Percentiles rank a stretch among this genome's conserved stretches.
Conservation (phyloP, 805 yeast genomes). For the Saccharomycopsis capsularis region DNA sequence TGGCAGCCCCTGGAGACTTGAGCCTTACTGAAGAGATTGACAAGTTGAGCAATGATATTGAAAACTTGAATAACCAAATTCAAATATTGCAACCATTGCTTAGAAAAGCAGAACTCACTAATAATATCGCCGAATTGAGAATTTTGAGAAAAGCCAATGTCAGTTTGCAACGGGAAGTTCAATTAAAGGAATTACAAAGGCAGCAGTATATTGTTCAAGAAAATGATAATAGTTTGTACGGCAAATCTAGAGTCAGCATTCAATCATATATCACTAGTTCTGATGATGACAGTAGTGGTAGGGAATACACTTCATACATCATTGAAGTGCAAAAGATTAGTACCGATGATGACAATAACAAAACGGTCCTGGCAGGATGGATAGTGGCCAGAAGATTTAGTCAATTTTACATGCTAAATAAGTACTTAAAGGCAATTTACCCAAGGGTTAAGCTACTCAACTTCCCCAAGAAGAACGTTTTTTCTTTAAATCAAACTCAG, state of each 20-base stretch:
- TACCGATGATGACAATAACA: slow-evolving; percentile 30
- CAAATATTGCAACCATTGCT: slow-evolving; percentile 60
- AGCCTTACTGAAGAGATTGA: slow-evolving; percentile 61
- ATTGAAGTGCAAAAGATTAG: slow-evolving; percentile 61
- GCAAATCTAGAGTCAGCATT: slow-evolving; percentile 50
- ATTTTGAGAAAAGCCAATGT: slow-evolving; percentile 60
- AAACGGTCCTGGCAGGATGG: slow-evolving; percentile 65
- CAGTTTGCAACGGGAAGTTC: slow-evolving; percentile 66
- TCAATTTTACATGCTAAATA: slow-evolving; percentile 70
- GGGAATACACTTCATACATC: slow-evolving; percentile 61
- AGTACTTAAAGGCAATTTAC: slow-evolving; percentile 49
- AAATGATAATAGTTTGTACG: slow-evolving; percentile 68
- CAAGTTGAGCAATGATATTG: slow-evolving; percentile 50
- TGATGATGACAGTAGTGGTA: slow-evolving; percentile 45
- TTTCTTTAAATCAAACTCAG: slow-evolving; percentile 55
- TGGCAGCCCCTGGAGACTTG: slow-evolving; percentile 64
- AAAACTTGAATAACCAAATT: slow-evolving; percentile 52
- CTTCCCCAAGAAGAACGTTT: slow-evolving; percentile 39
- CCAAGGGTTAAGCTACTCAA: slow-evolving; percentile 42
- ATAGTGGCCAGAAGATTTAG: slow-evolving; percentile 83
- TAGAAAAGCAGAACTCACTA: slow-evolving; percentile 77
- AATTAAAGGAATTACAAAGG: slow-evolving; percentile 60
- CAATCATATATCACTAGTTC: slow-evolving; percentile 42
- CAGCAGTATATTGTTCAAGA: slow-evolving; percentile 83
- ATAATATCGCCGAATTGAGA: slow-evolving; percentile 61